Percentiles rank a stretch among this genome's conserved stretches.
Conservation (phyloP, 768 basidiomycete species). For the Tulasnella calospora region DNA sequence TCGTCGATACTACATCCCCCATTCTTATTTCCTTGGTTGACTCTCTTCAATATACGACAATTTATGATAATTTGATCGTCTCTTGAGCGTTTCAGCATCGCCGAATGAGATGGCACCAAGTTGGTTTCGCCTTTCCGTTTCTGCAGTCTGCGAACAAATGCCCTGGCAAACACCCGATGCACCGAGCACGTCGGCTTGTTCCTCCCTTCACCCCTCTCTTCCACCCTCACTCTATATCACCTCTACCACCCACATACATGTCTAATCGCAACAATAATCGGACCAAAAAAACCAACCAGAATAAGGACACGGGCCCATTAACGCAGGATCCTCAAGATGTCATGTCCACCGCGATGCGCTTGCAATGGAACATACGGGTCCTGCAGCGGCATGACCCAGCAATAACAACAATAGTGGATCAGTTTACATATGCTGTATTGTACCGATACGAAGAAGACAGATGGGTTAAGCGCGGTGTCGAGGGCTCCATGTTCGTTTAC, state of each 20-base stretch:
- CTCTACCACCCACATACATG: neutral
- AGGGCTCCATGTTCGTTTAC: constrained; percentile 87
- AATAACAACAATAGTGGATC: constrained; percentile 75
- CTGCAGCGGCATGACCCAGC: constrained; percentile 72
- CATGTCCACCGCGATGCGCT: constrained; percentile 29
- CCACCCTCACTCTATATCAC: neutral
- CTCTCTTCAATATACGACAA: neutral
- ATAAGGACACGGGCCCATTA: constrained; percentile 10
- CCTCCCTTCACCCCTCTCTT: neutral
- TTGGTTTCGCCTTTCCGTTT: neutral
- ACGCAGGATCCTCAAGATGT: constrained; percentile 27
- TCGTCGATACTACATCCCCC: neutral
- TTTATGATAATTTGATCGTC: neutral
- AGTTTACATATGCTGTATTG: constrained; percentile 77
- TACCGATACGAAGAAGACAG: constrained; percentile 39
- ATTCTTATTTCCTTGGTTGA: neutral
- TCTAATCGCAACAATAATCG: constrained; percentile 15
- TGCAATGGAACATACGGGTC: constrained; percentile 61
- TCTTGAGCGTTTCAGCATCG: neutral
- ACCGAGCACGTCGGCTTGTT: neutral
- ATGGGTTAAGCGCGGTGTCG: constrained; percentile 79
- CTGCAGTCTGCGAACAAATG: constrained; percentile 6
- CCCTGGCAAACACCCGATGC: neutral
- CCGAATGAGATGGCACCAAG: neutral
- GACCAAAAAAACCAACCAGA: neutral